Conservation (phyloP, 1,284 basidiomycete species). For the Golubevia sp. region DNA sequence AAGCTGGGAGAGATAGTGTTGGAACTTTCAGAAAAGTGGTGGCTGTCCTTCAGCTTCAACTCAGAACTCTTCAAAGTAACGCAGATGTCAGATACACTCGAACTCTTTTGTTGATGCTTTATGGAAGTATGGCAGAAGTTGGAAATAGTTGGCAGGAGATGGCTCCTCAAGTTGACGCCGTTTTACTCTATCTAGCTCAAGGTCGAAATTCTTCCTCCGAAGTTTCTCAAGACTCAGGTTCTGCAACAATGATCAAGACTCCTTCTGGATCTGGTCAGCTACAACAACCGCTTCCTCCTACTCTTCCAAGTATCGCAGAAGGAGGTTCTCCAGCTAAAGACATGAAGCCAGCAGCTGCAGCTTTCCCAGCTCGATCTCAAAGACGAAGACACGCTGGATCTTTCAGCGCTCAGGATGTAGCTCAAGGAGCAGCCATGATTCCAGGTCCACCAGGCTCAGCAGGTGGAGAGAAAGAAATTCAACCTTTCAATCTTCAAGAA, state of each 20-base stretch:
- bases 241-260: slow-evolving; percentile 13
- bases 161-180: slow-evolving; percentile 73
- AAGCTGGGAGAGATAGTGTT: slow-evolving; percentile 83
- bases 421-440: slow-evolving; percentile 37
- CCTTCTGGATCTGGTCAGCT: slow-evolving; percentile 16
- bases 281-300: slow-evolving; percentile 15
- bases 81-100: slow-evolving; percentile 87
- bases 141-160: slow-evolving; percentile 82
- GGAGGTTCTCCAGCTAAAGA: slow-evolving; percentile 21
- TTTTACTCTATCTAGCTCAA: slow-evolving; percentile 60
- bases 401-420: slow-evolving; percentile 49
- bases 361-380: slow-evolving; percentile 13
- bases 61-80: slow-evolving; percentile 71
- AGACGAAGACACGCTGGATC: slow-evolving; percentile 42
- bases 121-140: slow-evolving; percentile 87
- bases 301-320: slow-evolving; percentile 48
- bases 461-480: slow-evolving; percentile 4
- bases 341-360: neutral
- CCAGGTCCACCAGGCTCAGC: slow-evolving; percentile 9
- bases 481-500: slow-evolving; percentile 25
- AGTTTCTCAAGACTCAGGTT: neutral
- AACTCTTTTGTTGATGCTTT: slow-evolving; percentile 83
- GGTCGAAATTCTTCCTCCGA: neutral
- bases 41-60: slow-evolving; percentile 78
- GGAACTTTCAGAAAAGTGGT: slow-evolving; percentile 84